phyloP scores from a whole-genome alignment of 306 rosid species.

The Aeschynomene evenia region DNA sequence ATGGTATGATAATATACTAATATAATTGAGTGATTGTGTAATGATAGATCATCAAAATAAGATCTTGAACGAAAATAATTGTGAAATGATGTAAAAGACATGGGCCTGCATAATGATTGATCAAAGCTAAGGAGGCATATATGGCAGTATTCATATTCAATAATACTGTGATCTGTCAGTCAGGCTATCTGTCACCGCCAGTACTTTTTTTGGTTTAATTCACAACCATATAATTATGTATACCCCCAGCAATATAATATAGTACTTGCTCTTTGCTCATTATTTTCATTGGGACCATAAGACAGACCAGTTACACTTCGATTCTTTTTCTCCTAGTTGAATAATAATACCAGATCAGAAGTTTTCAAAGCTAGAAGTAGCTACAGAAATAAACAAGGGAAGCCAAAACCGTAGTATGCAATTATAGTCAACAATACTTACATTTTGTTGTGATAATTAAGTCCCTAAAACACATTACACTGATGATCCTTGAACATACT shows the following conservation, averaged over 20 bases:
- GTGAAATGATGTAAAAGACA: not conserved
- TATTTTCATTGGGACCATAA: not conserved
- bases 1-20: no score
- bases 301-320: not conserved
- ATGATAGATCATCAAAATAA: no score
- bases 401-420: conserved; percentile 16
- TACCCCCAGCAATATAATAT: not conserved
- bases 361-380: not conserved
- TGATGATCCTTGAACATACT: not conserved
- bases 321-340: not conserved
- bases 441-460: conserved; percentile 18
- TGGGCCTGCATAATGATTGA: not conserved
- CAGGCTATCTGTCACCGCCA: not conserved
- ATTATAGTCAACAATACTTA: conserved; percentile 3
- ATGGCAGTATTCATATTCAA: not conserved
- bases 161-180: not conserved
- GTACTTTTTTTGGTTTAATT: not conserved
- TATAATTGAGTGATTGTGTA: no score
- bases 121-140: not conserved
- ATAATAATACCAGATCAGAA: not conserved
- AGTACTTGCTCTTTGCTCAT: not conserved
- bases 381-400: not conserved
- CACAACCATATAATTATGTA: not conserved
- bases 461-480: not conserved
- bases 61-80: no score